Evolutionary conservation across 176 grass and related monocot species (phyloP).

Genomic region (Poa pratensis): DNA sequence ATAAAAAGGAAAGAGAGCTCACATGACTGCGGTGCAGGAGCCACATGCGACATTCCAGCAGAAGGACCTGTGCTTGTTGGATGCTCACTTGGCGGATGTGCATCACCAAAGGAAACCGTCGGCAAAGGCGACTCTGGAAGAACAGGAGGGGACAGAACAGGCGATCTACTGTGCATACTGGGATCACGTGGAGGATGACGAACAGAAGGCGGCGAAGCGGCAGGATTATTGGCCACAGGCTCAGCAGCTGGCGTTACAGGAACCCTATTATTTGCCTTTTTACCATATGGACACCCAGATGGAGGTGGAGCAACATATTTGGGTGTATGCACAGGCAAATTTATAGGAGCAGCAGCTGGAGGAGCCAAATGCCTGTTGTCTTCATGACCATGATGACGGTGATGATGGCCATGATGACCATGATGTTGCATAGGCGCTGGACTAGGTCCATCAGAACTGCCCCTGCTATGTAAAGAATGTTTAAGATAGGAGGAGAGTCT

Average conservation of each 20-base stretch:
- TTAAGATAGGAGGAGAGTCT: conserved; percentile 91
- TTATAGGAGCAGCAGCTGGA: conserved; percentile 41
- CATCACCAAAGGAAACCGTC: conserved; percentile 48
- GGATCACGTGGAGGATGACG: conserved; percentile 42
- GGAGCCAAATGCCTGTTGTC: conserved; percentile 38
- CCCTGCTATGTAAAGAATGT: conserved; percentile 69
- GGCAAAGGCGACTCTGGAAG: conserved; percentile 44
- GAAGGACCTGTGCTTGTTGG: conserved; percentile 29
- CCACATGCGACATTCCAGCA: conserved; percentile 38
- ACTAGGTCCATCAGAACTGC: conserved; percentile 60
- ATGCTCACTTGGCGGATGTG: conserved; percentile 54
- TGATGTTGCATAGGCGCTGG: conserved; percentile 68
- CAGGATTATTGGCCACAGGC: conserved; percentile 43
- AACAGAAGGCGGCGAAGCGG: conserved; percentile 39
- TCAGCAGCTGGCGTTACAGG: conserved; percentile 49
- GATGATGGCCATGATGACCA: conserved; percentile 57
- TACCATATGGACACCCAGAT: conserved; percentile 63
- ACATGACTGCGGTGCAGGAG: conserved; percentile 56
- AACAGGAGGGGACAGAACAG: conserved; percentile 40
- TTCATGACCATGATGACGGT: conserved; percentile 54
- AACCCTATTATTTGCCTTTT: conserved; percentile 39
- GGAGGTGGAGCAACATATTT: conserved; percentile 53
- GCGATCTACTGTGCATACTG: conserved; percentile 25
- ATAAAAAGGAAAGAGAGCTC: conserved; percentile 34
- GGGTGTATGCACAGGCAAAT: conserved; percentile 31